Conservation (phyloP, 2,329 filamentous ascomycete species). For the Bipolaris cookei region DNA sequence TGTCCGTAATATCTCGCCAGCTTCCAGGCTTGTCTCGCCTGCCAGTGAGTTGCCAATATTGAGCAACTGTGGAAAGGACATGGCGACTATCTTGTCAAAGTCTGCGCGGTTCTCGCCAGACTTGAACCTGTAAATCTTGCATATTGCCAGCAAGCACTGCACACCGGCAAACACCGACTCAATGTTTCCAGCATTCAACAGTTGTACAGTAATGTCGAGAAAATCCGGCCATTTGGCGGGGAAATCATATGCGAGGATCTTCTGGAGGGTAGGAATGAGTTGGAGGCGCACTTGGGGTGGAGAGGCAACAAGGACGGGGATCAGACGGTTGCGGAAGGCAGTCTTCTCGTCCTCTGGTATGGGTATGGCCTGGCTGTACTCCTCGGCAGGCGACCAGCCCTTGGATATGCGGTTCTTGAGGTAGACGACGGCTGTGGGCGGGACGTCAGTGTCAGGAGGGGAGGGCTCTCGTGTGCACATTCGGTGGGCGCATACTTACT, state of each 20-base stretch:
- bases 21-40: slow-evolving; percentile 89
- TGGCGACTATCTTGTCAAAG: slow-evolving; percentile 92
- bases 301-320: slow-evolving; percentile 85
- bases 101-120: slow-evolving; percentile 79
- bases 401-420: slow-evolving; percentile 96
- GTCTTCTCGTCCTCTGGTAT: slow-evolving; percentile 90
- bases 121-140: slow-evolving; percentile 95
- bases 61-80: slow-evolving; percentile 86
- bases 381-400: slow-evolving; percentile 82
- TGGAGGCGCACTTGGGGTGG: slow-evolving; percentile 85
- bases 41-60: slow-evolving; percentile 87
- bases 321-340: slow-evolving; percentile 82
- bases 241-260: slow-evolving; percentile 95
- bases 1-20: slow-evolving; percentile 93
- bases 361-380: slow-evolving; percentile 72
- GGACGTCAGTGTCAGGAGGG: slow-evolving; percentile 30
- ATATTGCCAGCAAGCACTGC: slow-evolving; percentile 92
- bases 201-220: slow-evolving; percentile 87
- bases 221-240: slow-evolving; percentile 93
- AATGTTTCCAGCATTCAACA: slow-evolving; percentile 85
- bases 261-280: slow-evolving; percentile 91
- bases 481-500: slow-evolving; percentile 63
- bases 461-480: neutral
- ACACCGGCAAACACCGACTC: slow-evolving; percentile 89
- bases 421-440: slow-evolving; percentile 81